Evolutionary conservation across 768 basidiomycete species (phyloP), one percentile per base, ranked within the genome.

Genomic region (Boletus pseudopeckii): DNA sequence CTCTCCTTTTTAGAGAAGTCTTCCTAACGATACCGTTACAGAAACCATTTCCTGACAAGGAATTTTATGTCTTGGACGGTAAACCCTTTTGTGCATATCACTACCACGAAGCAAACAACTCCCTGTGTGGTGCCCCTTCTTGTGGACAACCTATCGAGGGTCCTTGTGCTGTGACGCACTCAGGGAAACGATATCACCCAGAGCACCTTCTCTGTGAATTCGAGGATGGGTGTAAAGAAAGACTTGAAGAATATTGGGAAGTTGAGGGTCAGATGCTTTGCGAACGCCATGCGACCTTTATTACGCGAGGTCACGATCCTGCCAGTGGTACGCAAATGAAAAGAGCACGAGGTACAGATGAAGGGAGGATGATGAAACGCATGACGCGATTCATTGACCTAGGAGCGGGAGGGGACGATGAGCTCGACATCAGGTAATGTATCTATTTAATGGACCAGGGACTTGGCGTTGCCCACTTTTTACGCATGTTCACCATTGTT

Each of bases 121-220:
- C 93, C 11, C 77, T 98, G 1, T 98, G 94, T 62, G 83, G 90
- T 10, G 83, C 90, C 3, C 67, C 80, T 13, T 75, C 75, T 17
- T 98, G 94, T 68, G 86, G 89, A 4, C 82, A 87, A 68, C 94
- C 94, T 6, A 92, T 98, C 58, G 94, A 98, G 72, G 94, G 94
- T 1, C 85, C 92, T 2, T 97, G 93, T 67, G 90, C 94, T 11
- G 83, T 95, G 18, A 91, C 90, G 17, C 86, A 94, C 59, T 73
- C 82, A 11, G 88, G 88, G 10, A 84, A 83, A 62, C 80, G 88
- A 30, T 96, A 87, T 72, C 94, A 96, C 67, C 90, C 92, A 6
- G 90, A 90, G 54, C 92, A 94, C 67, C 80, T 97, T 64, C 74
- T 82, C 26, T 97, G 94, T 70, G 92, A 95, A 72, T 80, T 84